A percentile compares a stretch with the other conserved stretches of the same genome.
Conservation (phyloP, 2,329 filamentous ascomycete species). For the Fusarium goolgardi region DNA sequence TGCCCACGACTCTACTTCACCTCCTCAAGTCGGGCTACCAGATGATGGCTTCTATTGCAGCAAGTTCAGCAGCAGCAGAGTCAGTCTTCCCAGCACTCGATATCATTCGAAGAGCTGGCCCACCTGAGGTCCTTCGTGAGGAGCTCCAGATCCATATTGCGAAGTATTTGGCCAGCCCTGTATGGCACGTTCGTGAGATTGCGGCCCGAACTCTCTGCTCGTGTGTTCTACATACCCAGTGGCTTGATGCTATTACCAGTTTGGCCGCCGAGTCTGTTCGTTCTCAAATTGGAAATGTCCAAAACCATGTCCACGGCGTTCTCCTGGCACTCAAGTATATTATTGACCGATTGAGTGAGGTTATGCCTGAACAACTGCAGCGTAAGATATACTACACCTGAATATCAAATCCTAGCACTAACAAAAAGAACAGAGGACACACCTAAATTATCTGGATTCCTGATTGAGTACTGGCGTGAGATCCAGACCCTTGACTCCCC, state of each 20-base stretch:
- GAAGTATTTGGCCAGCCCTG: slow-evolving; percentile 72
- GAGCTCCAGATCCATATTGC: slow-evolving; percentile 69
- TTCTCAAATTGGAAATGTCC: slow-evolving; percentile 46
- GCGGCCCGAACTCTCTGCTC: slow-evolving; percentile 78
- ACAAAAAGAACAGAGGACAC: slow-evolving; percentile 47
- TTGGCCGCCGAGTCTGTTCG: slow-evolving; percentile 52
- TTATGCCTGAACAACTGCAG: slow-evolving; percentile 57
- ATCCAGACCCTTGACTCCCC: slow-evolving; percentile 49
- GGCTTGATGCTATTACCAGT: slow-evolving; percentile 56
- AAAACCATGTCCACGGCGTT: slow-evolving; percentile 69
- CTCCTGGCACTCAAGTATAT: slow-evolving; percentile 68
- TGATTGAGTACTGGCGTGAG: slow-evolving; percentile 46
- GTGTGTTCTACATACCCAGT: slow-evolving; percentile 65
- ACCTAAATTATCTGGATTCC: slow-evolving; percentile 47
- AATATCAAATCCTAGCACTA: slow-evolving; percentile 15
- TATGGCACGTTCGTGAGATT: slow-evolving; percentile 87
- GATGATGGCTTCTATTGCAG: slow-evolving; percentile 55
- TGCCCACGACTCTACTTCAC: slow-evolving; percentile 72
- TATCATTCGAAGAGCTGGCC: slow-evolving; percentile 77
- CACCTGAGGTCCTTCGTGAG: slow-evolving; percentile 67
- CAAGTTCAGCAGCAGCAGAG: slow-evolving; percentile 64
- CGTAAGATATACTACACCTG: slow-evolving; percentile 52
- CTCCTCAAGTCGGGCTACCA: slow-evolving; percentile 67
- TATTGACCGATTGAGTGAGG: slow-evolving; percentile 63
- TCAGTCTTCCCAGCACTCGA: slow-evolving; percentile 87